Conservation (phyloP, 106 monocot genomes). For the Acorus calamus region DNA sequence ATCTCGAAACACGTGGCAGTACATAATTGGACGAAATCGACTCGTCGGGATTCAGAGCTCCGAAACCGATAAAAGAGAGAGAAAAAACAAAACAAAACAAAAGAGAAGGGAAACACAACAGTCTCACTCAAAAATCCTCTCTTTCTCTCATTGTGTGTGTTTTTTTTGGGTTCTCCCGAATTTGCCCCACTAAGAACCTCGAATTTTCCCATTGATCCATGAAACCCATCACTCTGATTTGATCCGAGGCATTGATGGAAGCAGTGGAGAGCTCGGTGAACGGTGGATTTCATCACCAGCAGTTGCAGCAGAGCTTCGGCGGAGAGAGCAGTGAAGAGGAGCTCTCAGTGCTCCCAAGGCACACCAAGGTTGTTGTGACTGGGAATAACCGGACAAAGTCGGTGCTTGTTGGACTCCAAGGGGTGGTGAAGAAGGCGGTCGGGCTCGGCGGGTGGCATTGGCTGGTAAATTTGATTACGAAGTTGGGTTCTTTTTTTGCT, state of each 20-base stretch:
- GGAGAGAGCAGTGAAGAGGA: constrained; percentile 60
- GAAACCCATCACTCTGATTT: background rate
- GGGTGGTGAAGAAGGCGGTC: constrained; percentile 72
- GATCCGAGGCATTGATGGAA: constrained; percentile 7
- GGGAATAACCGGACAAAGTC: constrained; percentile 67
- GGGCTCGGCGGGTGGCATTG: constrained; percentile 72
- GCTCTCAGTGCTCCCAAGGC: constrained; percentile 53
- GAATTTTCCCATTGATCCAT: background rate
- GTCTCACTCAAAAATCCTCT: constrained; percentile 3
- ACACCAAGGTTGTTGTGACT: constrained; percentile 63
- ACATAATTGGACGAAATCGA: background rate
- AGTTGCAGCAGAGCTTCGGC: constrained; percentile 1
- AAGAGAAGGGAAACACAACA: constrained; percentile 20
- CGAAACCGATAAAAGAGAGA: background rate
- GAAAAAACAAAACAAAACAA: background rate
- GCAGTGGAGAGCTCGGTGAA: constrained; percentile 3
- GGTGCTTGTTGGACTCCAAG: constrained; percentile 58
- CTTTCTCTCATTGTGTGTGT: constrained; percentile 2
- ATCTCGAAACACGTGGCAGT: background rate
- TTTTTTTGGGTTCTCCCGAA: background rate
- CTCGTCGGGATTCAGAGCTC: constrained; percentile 55
- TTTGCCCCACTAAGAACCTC: background rate
- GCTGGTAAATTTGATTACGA: constrained; percentile 22
- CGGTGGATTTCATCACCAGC: background rate
- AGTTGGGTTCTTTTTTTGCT: too few relatives aligned